These are phyloP conservation scores for Stropharia rugosoannulata DNA, from an alignment of 768 basidiomycete genomes.

Conservation along the genomic window DNA sequence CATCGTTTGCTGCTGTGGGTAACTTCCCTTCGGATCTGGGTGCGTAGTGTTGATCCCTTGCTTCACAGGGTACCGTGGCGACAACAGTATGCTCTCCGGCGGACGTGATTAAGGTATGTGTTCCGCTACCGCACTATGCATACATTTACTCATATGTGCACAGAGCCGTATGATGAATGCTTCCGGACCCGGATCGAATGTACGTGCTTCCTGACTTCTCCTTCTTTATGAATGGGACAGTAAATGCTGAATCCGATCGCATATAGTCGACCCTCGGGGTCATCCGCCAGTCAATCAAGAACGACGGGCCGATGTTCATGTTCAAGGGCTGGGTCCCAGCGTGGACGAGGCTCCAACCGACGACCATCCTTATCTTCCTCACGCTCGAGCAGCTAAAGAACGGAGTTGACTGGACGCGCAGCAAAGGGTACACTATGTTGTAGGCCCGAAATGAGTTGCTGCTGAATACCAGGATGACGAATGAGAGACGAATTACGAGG, in stretches of 20 bases:
- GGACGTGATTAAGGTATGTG: constrained; percentile 71
- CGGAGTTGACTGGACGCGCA: constrained; percentile 58
- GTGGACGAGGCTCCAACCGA: constrained; percentile 83
- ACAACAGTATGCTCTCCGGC: constrained; percentile 90
- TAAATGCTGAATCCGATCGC: not conserved
- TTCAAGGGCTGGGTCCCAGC: constrained; percentile 92
- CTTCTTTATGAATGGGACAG: not conserved
- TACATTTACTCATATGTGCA: not conserved
- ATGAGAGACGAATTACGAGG: not conserved
- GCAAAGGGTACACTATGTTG: constrained; percentile 33
- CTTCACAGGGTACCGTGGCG: constrained; percentile 73
- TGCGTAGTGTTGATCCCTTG: not conserved
- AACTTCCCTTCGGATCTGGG: not conserved
- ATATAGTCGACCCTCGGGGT: constrained; percentile 67
- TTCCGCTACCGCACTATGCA: not conserved
- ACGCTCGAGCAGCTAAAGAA: constrained; percentile 83
- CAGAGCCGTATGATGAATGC: constrained; percentile 89
- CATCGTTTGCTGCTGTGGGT: constrained; percentile 77
- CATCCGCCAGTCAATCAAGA: constrained; percentile 64
- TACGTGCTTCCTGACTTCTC: constrained; percentile 31
- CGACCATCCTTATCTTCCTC: constrained; percentile 85
- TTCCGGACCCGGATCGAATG: constrained; percentile 75
- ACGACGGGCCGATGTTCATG: constrained; percentile 86
- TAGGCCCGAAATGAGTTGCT: constrained; percentile 6
- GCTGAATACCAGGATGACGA: not conserved